phyloP scores from a whole-genome alignment of 177 flowering plant species.

The Vitis hybrid region DNA sequence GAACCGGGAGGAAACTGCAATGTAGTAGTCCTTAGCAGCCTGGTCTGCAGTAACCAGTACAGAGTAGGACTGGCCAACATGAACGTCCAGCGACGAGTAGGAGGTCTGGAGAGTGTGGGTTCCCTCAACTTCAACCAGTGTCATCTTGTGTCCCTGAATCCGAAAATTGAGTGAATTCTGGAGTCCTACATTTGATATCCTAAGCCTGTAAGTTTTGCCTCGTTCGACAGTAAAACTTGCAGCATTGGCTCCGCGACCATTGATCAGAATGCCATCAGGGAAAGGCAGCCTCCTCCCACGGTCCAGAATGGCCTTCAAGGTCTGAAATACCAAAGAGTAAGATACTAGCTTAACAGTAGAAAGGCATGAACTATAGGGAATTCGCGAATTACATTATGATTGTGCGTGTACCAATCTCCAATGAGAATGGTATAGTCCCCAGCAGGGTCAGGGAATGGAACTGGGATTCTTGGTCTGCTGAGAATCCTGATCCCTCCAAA shows the following conservation, averaged over 20 bases:
- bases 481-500: slow-evolving; percentile 55
- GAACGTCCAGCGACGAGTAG: slow-evolving; percentile 64
- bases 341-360: background rate
- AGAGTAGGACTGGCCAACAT: slow-evolving; percentile 75
- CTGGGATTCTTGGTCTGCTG: slow-evolving; percentile 45
- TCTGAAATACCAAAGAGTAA: slow-evolving; percentile 17
- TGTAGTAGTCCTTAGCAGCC: slow-evolving; percentile 51
- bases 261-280: slow-evolving; percentile 47
- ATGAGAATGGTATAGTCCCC: slow-evolving; percentile 50
- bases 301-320: slow-evolving; percentile 31
- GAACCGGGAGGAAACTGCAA: slow-evolving; percentile 69
- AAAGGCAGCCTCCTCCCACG: slow-evolving; percentile 38
- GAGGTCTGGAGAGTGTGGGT: slow-evolving; percentile 67
- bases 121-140: slow-evolving; percentile 77
- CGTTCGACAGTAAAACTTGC: slow-evolving; percentile 36
- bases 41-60: slow-evolving; percentile 75
- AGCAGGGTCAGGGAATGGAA: slow-evolving; percentile 45
- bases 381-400: slow-evolving; percentile 38
- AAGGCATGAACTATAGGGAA: background rate
- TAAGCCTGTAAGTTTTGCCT: slow-evolving; percentile 72
- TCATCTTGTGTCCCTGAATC: slow-evolving; percentile 68
- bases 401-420: slow-evolving; percentile 71
- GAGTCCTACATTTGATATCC: slow-evolving; percentile 79
- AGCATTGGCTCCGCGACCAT: slow-evolving; percentile 38
- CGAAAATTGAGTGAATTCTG: slow-evolving; percentile 64